phyloP scores from a whole-genome alignment of 2,329 filamentous ascomycete species.

The Macroventuria anomochaeta region DNA sequence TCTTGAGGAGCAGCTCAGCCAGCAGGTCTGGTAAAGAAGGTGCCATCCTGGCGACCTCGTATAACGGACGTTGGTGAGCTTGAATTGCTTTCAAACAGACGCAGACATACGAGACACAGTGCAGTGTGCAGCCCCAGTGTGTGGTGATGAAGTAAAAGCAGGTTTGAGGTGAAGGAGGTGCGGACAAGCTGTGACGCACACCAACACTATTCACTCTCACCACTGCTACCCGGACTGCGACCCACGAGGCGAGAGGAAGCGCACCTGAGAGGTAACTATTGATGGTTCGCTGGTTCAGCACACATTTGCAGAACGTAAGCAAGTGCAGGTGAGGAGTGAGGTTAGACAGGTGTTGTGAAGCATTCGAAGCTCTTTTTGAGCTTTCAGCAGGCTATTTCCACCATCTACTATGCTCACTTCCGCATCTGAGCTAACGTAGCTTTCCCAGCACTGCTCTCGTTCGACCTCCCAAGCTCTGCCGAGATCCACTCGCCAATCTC shows the following conservation, averaged over 20 bases:
- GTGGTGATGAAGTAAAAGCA: too few relatives aligned
- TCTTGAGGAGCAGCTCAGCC: not conserved
- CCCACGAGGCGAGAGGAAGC: too few relatives aligned
- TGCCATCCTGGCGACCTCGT: not conserved
- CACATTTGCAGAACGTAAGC: too few relatives aligned
- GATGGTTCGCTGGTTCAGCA: too few relatives aligned
- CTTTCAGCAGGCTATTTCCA: not conserved
- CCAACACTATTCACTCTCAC: not conserved
- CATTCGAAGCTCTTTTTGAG: not conserved
- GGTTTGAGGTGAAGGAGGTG: not conserved
- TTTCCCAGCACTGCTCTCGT: slow-evolving; percentile 50
- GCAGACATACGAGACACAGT: too few relatives aligned
- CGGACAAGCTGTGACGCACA: not conserved
- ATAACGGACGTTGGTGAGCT: too few relatives aligned
- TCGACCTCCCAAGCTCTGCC: slow-evolving; percentile 41
- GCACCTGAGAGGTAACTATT: too few relatives aligned
- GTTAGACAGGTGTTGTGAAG: not conserved
- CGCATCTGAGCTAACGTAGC: slow-evolving; percentile 43
- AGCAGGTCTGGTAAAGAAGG: not conserved
- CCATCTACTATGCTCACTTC: slow-evolving; percentile 8
- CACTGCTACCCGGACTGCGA: not conserved
- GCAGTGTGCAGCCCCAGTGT: too few relatives aligned
- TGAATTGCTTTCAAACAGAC: too few relatives aligned
- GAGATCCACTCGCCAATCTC: slow-evolving; percentile 51
- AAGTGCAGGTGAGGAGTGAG: too few relatives aligned